Base-by-base conservation (phyloP, 345 rosid genomes). In the Gossypium anomalum region DNA sequence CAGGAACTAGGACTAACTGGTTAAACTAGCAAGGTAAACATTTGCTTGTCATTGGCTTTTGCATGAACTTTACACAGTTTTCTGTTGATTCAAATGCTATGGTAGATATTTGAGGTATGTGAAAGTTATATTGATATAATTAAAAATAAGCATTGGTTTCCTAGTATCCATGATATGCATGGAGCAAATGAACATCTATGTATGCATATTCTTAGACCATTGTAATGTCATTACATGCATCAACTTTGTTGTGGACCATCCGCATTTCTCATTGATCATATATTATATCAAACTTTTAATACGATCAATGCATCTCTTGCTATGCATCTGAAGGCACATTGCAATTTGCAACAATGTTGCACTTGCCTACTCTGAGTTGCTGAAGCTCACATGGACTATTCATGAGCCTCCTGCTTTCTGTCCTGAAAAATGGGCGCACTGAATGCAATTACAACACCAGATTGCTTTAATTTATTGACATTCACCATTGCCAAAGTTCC, bases 391-490 rank as follows among this genome's bases (percentile, higher is more conserved):
- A 79, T 84, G 86, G 86, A 74, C 84, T 29, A 78, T 75, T 79
- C 80, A 81, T 81, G 62, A 77, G 75, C 85, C 67, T 75, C 66
- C 73, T 77, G 78, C 79, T 56, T 55, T 69, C 75, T 90, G 85
- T 86, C 87, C 77, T 66, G 79, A 79, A 72, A 77, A 80, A 79
- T 74, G 85, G 86, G 82, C 71, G 82, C 91, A 87, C 57, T 70
- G 69, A 76, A 68, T 78, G 78, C 73, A 70, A 70, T 80, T 48
- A 58, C 73, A 78, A 70, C 60, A 75, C 80, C 76, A 59, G 55
- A 77, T 73, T 73, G 72, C 67, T 62, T 85, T 78, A 77, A 74
- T 80, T 80, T 78, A 86, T 78, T 63, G 49, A 4, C 71, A 27
- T 59, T 79, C 77, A 59, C 75, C 76, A 77, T 82, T 85, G 81